Evolutionary conservation across 1,284 basidiomycete genomes (phyloP).

Genomic region (Ustilago esculenta): DNA sequence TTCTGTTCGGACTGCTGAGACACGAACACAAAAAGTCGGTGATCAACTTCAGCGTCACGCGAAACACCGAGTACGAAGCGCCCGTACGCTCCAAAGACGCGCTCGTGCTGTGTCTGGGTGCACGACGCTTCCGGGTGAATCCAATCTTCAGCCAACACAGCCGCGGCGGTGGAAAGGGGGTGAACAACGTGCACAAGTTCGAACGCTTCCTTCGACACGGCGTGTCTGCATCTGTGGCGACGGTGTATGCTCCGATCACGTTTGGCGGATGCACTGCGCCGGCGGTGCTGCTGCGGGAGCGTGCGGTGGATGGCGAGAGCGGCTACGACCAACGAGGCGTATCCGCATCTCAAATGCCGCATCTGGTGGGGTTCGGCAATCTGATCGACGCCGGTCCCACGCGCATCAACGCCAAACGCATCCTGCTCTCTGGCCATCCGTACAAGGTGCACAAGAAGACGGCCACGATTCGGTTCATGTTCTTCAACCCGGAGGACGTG

Average conservation of each 20-base stretch:
- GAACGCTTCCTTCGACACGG: constrained; percentile 86
- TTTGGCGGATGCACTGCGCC: constrained; percentile 75
- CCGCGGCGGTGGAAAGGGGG: constrained; percentile 78
- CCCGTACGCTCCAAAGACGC: constrained; percentile 94
- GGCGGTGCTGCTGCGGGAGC: constrained; percentile 54
- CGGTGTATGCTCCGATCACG: constrained; percentile 85
- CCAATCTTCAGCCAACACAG: constrained; percentile 93
- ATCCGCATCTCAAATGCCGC: constrained; percentile 61
- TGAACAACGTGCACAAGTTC: constrained; percentile 97
- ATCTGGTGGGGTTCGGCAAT: constrained; percentile 88
- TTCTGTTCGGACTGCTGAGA: constrained; percentile 84
- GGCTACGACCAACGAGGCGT: constrained; percentile 64
- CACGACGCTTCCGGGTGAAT: constrained; percentile 82
- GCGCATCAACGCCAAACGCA: constrained; percentile 88
- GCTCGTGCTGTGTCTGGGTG: constrained; percentile 86
- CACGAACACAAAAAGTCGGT: constrained; percentile 97
- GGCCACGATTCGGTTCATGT: constrained; percentile 97
- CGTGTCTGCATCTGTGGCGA: constrained; percentile 74
- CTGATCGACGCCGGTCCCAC: constrained; percentile 84
- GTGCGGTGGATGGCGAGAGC: constrained; percentile 44
- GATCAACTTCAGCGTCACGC: constrained; percentile 88
- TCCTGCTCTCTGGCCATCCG: constrained; percentile 92
- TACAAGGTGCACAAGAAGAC: constrained; percentile 98
- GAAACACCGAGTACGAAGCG: constrained; percentile 92
- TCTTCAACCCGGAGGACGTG: constrained; percentile 94